Evolutionary conservation across 129 eudicot genomes (phyloP).

Genomic region (Kitagawia praeruptora): DNA sequence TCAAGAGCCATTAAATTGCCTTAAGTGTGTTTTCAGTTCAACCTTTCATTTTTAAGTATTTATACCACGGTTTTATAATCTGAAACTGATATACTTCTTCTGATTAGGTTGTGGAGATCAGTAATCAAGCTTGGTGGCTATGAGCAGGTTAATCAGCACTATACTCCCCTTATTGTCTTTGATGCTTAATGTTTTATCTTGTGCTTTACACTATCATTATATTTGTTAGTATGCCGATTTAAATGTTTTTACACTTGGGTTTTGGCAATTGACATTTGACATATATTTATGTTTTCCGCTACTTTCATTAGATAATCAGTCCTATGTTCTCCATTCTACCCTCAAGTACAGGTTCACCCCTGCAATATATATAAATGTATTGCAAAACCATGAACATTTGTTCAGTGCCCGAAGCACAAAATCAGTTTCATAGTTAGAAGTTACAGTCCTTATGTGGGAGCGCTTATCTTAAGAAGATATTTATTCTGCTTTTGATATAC

Average conservation of each 20-base stretch:
- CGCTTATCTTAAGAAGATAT: too few species aligned
- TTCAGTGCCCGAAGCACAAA: too few species aligned
- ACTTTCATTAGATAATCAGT: too few species aligned
- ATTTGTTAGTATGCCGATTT: background rate
- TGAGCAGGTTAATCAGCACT: constrained; percentile 47
- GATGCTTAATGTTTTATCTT: constrained; percentile 3
- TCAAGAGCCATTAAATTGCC: constrained; percentile 74
- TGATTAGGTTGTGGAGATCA: constrained; percentile 77
- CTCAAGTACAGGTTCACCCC: too few species aligned
- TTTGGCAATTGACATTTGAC: background rate
- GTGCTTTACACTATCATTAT: constrained; percentile 4
- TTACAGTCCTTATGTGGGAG: too few species aligned
- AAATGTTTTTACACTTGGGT: background rate
- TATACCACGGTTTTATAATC: background rate
- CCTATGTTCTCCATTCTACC: too few species aligned
- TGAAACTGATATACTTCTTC: constrained; percentile 1
- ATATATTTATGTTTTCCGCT: too few species aligned
- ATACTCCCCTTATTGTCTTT: constrained; percentile 6
- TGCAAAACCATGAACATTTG: too few species aligned
- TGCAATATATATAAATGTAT: too few species aligned
- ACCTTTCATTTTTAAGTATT: background rate
- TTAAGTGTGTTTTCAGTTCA: constrained; percentile 44
- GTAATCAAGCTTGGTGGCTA: constrained; percentile 84
- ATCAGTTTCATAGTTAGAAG: too few species aligned
- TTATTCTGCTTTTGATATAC: too few species aligned